These are phyloP conservation scores for Haematococcus sp. DNA, from an alignment of 139 green algal genomes.

Conservation along the genomic window DNA sequence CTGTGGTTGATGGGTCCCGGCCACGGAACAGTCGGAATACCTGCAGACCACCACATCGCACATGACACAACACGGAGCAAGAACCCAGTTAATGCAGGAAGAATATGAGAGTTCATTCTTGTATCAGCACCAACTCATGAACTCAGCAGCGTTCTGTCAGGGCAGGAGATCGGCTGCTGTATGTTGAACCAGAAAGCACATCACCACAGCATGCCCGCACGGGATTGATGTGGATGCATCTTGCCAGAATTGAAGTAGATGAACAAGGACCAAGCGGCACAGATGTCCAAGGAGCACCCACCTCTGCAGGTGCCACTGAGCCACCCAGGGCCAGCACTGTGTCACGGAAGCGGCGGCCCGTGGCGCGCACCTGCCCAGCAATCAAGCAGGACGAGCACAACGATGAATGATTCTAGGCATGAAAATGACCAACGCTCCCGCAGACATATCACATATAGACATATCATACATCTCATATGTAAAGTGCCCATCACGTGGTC, in stretches of 20 bases:
- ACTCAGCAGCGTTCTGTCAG: no score
- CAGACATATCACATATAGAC: no score
- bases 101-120: no score
- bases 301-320: conserved; percentile 59
- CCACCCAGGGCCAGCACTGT: conserved; percentile 91
- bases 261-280: not conserved
- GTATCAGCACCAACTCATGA: no score
- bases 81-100: no score
- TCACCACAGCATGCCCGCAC: not conserved
- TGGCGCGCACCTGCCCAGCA: conserved; percentile 44
- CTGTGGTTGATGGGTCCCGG: conserved; percentile 76
- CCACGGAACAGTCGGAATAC: conserved; percentile 90
- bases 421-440: not conserved
- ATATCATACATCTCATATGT: no score
- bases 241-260: not conserved
- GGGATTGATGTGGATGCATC: not conserved
- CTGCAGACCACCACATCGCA: not conserved
- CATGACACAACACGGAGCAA: no score
- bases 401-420: not conserved
- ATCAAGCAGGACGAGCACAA: conserved; percentile 24
- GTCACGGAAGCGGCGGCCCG: conserved; percentile 73
- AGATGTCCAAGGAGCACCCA: not conserved
- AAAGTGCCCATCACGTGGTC: no score
- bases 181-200: not conserved
- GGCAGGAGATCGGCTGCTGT: no score